phyloP scores from a whole-genome alignment of 2,329 filamentous ascomycete genomes.

The Talaromyces sp. region DNA sequence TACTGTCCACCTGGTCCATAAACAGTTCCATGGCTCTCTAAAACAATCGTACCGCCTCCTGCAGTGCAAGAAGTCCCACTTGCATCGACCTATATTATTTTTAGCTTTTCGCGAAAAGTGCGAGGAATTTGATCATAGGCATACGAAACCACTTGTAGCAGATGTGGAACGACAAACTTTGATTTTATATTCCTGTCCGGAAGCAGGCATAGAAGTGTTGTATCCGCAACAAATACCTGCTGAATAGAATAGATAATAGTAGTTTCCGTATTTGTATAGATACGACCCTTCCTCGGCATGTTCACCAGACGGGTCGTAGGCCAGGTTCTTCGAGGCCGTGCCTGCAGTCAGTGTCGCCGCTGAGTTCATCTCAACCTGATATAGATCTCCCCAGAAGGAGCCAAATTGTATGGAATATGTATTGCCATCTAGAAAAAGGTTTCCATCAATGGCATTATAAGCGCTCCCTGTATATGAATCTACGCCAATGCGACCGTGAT shows the following conservation, averaged over 20 bases:
- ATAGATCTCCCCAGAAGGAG: constrained; percentile 66
- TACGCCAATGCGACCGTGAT: constrained; percentile 33
- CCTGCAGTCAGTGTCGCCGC: constrained; percentile 38
- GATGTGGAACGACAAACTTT: constrained; percentile 59
- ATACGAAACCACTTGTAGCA: constrained; percentile 54
- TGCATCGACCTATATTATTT: background rate
- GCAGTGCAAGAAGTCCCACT: constrained; percentile 44
- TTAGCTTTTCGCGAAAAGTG: background rate
- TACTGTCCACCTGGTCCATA: constrained; percentile 67
- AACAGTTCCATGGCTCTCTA: constrained; percentile 58
- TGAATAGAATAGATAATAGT: constrained; percentile 65
- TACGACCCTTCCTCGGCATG: background rate
- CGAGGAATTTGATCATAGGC: constrained; percentile 15
- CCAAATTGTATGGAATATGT: constrained; percentile 59
- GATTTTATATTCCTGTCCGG: constrained; percentile 64
- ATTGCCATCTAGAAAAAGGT: constrained; percentile 45
- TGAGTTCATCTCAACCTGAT: constrained; percentile 53
- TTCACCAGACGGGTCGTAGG: background rate
- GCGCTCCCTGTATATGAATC: constrained; percentile 39
- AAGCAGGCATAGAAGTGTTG: constrained; percentile 49
- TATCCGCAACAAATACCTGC: constrained; percentile 61
- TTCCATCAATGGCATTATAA: constrained; percentile 62
- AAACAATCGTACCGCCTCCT: constrained; percentile 60
- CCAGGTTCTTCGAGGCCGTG: background rate
- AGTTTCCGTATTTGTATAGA: constrained; percentile 54